Percentiles rank a stretch among this genome's conserved stretches.
Conservation (phyloP, 140 eudicot species). For the Cichorium intybus region DNA sequence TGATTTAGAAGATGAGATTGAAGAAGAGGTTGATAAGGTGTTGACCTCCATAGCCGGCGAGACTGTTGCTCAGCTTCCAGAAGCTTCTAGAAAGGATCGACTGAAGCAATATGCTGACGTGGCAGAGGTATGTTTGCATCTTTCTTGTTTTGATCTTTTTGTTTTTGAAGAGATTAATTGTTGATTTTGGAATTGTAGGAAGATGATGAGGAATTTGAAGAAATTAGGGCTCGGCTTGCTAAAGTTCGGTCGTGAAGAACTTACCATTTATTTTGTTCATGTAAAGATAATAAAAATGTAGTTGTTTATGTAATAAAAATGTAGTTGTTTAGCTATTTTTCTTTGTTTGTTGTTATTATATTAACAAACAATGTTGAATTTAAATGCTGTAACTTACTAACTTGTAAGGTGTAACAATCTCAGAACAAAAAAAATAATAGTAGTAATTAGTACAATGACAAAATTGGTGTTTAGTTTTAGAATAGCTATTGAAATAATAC, state of each 20-base stretch:
- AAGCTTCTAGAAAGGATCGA: slow-evolving; percentile 69
- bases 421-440: too few species aligned
- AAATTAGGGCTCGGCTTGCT: slow-evolving; percentile 87
- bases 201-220: slow-evolving; percentile 91
- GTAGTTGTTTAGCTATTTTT: too few species aligned
- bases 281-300: background rate
- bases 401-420: too few species aligned
- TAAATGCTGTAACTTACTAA: background rate
- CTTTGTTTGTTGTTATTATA: too few species aligned
- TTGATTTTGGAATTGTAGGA: slow-evolving; percentile 45
- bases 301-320: background rate
- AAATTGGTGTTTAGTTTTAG: too few species aligned
- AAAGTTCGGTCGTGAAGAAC: slow-evolving; percentile 75
- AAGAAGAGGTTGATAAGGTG: slow-evolving; percentile 93
- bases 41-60: slow-evolving; percentile 89
- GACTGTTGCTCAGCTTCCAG: slow-evolving; percentile 93
- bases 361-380: too few species aligned
- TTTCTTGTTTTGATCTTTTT: background rate
- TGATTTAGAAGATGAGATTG: slow-evolving; percentile 92
- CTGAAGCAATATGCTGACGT: slow-evolving; percentile 76
- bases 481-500: too few species aligned
- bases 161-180: background rate
- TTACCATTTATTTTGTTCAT: slow-evolving; percentile 9
- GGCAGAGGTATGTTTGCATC: slow-evolving; percentile 36
- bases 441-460: too few species aligned